These are phyloP conservation scores for Ophidiomyces ophidiicola DNA, from an alignment of 2,329 filamentous ascomycete species.

Conservation along the genomic window DNA sequence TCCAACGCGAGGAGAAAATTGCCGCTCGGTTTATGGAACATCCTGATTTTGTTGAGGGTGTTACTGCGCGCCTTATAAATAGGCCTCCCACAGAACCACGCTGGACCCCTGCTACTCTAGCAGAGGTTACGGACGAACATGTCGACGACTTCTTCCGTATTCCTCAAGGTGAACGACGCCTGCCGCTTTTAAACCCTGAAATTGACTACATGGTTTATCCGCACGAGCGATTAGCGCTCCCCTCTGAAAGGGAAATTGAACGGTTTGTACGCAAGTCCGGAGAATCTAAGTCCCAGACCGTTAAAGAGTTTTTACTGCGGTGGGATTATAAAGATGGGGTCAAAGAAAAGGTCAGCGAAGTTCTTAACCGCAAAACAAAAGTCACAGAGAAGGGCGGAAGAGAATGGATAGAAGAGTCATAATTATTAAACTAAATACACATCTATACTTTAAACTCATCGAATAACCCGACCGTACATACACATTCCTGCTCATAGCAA, in stretches of 20 bases:
- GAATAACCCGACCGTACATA: too few species aligned
- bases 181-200: slow-evolving; percentile 50
- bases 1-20: slow-evolving; percentile 74
- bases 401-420: slow-evolving; percentile 3
- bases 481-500: too few species aligned
- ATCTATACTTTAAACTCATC: too few species aligned
- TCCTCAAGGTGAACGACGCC: slow-evolving; percentile 32
- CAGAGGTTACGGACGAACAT: slow-evolving; percentile 48
- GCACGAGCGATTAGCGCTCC: slow-evolving; percentile 55
- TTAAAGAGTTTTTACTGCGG: slow-evolving; percentile 49
- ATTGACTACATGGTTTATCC: slow-evolving; percentile 62
- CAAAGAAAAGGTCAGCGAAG: slow-evolving; percentile 54
- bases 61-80: slow-evolving; percentile 65
- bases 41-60: slow-evolving; percentile 83
- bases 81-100: slow-evolving; percentile 53
- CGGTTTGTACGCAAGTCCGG: slow-evolving; percentile 29
- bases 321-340: slow-evolving; percentile 57
- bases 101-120: slow-evolving; percentile 65
- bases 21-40: slow-evolving; percentile 80
- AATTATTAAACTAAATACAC: background rate
- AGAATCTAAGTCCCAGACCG: slow-evolving; percentile 42
- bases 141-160: slow-evolving; percentile 59
- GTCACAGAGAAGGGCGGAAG: slow-evolving; percentile 30
- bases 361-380: slow-evolving; percentile 51
- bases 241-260: slow-evolving; percentile 50